These are phyloP conservation scores for Mycena leptocephala DNA, from an alignment of 768 basidiomycete species.

Conservation along the genomic window DNA sequence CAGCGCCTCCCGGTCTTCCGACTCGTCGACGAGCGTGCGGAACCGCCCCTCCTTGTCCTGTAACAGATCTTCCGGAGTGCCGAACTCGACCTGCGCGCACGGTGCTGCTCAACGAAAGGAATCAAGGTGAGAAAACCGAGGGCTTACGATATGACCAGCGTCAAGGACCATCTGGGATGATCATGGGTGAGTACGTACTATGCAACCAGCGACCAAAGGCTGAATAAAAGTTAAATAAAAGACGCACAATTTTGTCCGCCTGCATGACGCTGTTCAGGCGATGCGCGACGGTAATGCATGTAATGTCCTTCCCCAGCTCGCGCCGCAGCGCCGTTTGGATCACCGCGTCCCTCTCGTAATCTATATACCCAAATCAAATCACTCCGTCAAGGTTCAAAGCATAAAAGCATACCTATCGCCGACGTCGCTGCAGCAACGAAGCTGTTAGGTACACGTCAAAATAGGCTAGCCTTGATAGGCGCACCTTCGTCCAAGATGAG, in stretches of 20 bases:
- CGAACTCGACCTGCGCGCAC: slow-evolving; percentile 64
- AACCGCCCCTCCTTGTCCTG: slow-evolving; percentile 66
- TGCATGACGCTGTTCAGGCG: slow-evolving; percentile 51
- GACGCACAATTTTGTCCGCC: slow-evolving; percentile 45
- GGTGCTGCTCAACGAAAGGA: not conserved
- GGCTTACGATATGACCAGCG: slow-evolving; percentile 54
- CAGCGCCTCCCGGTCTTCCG: slow-evolving; percentile 65
- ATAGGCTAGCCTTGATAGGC: no score
- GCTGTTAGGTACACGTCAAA: no score
- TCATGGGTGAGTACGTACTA: not conserved
- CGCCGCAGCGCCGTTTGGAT: slow-evolving; percentile 60
- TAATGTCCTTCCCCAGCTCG: slow-evolving; percentile 51
- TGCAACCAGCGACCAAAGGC: slow-evolving; percentile 17
- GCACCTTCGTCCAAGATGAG: slow-evolving; percentile 71
- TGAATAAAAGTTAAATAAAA: slow-evolving; percentile 37
- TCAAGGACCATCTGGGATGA: slow-evolving; percentile 57
- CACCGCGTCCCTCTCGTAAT: slow-evolving; percentile 53
- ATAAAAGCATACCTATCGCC: slow-evolving; percentile 11
- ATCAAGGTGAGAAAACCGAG: not conserved
- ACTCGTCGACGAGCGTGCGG: slow-evolving; percentile 71
- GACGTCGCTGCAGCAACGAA: slow-evolving; percentile 23
- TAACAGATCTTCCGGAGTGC: slow-evolving; percentile 66
- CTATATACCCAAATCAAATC: slow-evolving; percentile 1
- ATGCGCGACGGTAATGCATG: slow-evolving; percentile 41
- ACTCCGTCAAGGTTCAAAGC: not conserved